Conservation (phyloP, 345 rosid species). For the Moricandia arvensis region DNA sequence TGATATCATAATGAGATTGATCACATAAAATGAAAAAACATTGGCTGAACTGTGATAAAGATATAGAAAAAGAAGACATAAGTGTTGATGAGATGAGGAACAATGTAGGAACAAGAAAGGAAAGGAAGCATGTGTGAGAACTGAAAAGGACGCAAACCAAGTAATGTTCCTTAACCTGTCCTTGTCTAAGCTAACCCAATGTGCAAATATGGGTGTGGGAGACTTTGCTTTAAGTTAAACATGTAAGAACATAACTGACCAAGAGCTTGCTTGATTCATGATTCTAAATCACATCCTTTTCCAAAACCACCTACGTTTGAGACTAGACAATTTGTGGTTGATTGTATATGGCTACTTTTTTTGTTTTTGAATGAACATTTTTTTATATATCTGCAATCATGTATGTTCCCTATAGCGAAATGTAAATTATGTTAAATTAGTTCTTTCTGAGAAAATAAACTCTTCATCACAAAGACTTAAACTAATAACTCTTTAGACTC, state of each 20-base stretch:
- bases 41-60: slow-evolving; percentile 24
- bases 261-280: neutral
- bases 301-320: neutral
- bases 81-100: slow-evolving; percentile 35
- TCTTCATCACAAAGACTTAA: no score
- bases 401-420: no score
- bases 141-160: slow-evolving; percentile 30
- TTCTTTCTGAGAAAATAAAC: no score
- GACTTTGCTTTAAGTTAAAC: slow-evolving; percentile 21
- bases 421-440: no score
- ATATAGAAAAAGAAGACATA: slow-evolving; percentile 29
- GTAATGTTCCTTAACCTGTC: slow-evolving; percentile 35
- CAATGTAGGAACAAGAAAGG: slow-evolving; percentile 36
- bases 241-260: neutral
- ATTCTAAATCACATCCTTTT: slow-evolving; percentile 5
- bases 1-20: neutral
- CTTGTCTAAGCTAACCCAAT: slow-evolving; percentile 32
- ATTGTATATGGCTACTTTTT: neutral
- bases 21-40: slow-evolving; percentile 2
- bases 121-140: slow-evolving; percentile 36
- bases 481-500: neutral
- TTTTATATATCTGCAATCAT: no score
- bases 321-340: neutral
- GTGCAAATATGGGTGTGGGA: slow-evolving; percentile 5
- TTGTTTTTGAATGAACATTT: neutral